phyloP scores from a whole-genome alignment of 805 yeast genomes.

The Ascoidea asiatica region DNA sequence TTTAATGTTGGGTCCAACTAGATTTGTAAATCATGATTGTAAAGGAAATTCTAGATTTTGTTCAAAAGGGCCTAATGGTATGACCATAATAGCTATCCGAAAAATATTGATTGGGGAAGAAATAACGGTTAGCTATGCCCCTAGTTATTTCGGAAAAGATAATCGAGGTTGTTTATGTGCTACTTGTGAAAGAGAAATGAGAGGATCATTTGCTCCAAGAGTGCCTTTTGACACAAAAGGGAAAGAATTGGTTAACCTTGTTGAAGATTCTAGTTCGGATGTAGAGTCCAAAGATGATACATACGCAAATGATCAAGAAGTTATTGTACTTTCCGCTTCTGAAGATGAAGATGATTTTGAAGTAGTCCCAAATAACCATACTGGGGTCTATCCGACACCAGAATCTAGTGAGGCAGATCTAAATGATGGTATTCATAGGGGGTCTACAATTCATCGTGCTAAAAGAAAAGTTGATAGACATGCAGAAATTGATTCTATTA shows the following conservation, averaged over 20 bases:
- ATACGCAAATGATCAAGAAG: neutral
- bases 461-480: neutral
- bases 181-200: slow-evolving; percentile 21
- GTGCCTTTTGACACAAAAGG: slow-evolving; percentile 6
- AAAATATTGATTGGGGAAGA: slow-evolving; percentile 29
- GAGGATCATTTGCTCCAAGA: slow-evolving; percentile 19
- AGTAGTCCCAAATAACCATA: slow-evolving; percentile 20
- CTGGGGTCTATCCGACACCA: slow-evolving; percentile 5
- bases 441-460: neutral
- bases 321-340: slow-evolving; percentile 16
- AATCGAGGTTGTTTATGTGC: slow-evolving; percentile 32
- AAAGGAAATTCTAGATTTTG: slow-evolving; percentile 26
- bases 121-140: slow-evolving; percentile 29
- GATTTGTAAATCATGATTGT: slow-evolving; percentile 36
- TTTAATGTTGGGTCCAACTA: slow-evolving; percentile 33
- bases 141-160: slow-evolving; percentile 26
- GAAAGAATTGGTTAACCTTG: neutral
- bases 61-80: slow-evolving; percentile 14
- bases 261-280: neutral
- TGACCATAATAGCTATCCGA: slow-evolving; percentile 21
- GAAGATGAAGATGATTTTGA: slow-evolving; percentile 21
- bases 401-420: neutral
- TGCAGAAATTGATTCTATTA: neutral
- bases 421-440: neutral
- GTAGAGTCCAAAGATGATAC: neutral